Evolutionary conservation across 306 rosid genomes (phyloP).

Genomic region (Parietaria judaica): DNA sequence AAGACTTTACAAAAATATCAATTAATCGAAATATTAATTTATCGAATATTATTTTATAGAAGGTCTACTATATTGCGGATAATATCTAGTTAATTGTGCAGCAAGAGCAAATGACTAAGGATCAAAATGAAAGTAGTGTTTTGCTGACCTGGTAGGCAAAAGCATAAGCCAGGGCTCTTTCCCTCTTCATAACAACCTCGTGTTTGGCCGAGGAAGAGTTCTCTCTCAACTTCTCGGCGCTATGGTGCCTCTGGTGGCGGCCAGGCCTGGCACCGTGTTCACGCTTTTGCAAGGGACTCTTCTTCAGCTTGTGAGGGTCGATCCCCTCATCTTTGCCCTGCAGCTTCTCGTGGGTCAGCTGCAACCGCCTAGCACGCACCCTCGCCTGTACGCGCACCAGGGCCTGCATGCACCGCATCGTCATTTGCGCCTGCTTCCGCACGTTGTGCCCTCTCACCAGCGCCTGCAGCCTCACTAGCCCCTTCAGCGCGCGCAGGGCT

Average conservation of each 20-base stretch:
- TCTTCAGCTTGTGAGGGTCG: slow-evolving; percentile 25
- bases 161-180: slow-evolving; percentile 78
- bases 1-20: too few species aligned
- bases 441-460: slow-evolving; percentile 90
- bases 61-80: too few species aligned
- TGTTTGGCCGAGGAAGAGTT: slow-evolving; percentile 39
- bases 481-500: slow-evolving; percentile 82
- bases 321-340: slow-evolving; percentile 27
- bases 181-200: slow-evolving; percentile 57
- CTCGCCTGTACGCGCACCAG: slow-evolving; percentile 77
- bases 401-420: slow-evolving; percentile 98
- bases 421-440: slow-evolving; percentile 88
- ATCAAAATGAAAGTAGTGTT: too few species aligned
- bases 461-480: slow-evolving; percentile 83
- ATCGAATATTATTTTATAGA: too few species aligned
- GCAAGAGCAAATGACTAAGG: too few species aligned
- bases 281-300: slow-evolving; percentile 35
- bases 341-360: slow-evolving; percentile 42
- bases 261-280: slow-evolving; percentile 34
- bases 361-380: slow-evolving; percentile 69
- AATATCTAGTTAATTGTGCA: too few species aligned
- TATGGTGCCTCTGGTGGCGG: slow-evolving; percentile 25
- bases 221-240: slow-evolving; percentile 36
- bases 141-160: slow-evolving; percentile 47
- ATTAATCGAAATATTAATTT: too few species aligned